Evolutionary conservation across 176 grass and related monocot species (phyloP), one percentile per base, ranked within the genome.

Genomic region (Poa pratensis): DNA sequence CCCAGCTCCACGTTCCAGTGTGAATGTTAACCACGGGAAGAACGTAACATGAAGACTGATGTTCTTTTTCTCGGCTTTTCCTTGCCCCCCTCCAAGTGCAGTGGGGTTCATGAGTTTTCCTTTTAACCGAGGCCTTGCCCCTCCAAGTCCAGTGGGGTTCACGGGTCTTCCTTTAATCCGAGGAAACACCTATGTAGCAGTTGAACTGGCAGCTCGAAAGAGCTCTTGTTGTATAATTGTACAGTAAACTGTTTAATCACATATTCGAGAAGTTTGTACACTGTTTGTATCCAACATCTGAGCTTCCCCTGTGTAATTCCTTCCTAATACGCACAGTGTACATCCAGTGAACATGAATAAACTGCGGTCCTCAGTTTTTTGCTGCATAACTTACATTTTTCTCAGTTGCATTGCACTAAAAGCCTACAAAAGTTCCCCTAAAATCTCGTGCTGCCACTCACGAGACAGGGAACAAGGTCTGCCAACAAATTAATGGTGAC

Each of bases 1-100:
- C 61, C 87, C 40, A 93, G 75, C 54, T 75, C 83, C 28, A 75
- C 83, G 27, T 96, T 90, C n/a, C 19, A 85, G 19, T 96, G 94
- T 66, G 88, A 91, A 82, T 96, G 91, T 70, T 96, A 82, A 96
- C 78, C 13, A 34, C n/a, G 45, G 3, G 14, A 12, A 26, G 46
- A 57, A 59, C 42, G 45, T 64, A 72, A 73, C 26, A 73, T 66
- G 74, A 20, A 74, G 11, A 34, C 74, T 83, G 79, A 82, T 7
- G 3, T 75, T 80, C 27, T 85, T 71, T 74, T 80, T 64, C 78
- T 78, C 13, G 76, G 61, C 67, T 58, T 78, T 85, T 89, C 71
- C 62, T 62, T 82, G 71, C n/a, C 49, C 59, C 86, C 40, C 14
- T 89, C 10, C n/a, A 80, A 87, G 74, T 59, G 17, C 34, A 73